phyloP scores from a whole-genome alignment of 495 filamentous ascomycete species.

The Neurospora sp. region DNA sequence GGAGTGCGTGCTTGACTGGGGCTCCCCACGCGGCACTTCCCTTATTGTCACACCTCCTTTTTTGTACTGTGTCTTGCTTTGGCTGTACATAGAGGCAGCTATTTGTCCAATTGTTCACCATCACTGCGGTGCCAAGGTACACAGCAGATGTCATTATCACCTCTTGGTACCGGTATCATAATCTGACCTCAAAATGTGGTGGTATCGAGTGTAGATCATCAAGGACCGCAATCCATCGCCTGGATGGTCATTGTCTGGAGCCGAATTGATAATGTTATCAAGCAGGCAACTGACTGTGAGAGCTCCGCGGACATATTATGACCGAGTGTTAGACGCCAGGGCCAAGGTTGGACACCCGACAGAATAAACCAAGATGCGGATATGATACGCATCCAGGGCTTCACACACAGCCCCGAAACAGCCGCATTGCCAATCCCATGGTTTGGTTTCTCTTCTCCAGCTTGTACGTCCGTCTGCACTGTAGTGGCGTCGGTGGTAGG shows the following conservation, averaged over 20 bases:
- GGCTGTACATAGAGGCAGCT: neutral
- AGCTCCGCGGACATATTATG: neutral
- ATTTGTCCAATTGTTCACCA: neutral
- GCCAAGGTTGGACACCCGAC: neutral
- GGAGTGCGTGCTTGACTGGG: neutral
- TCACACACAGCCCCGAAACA: neutral
- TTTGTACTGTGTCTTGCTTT: neutral
- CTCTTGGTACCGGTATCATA: neutral
- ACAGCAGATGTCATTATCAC: neutral
- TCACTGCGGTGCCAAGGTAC: neutral
- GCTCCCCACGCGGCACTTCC: neutral
- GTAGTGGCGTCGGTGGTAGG: conserved; percentile 3
- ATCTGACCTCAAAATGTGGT: neutral
- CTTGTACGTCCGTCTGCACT: neutral
- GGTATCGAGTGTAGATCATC: neutral
- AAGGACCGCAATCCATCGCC: neutral
- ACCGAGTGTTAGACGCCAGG: no score
- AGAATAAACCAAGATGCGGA: neutral
- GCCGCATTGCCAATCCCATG: conserved; percentile 13
- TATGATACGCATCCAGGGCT: neutral
- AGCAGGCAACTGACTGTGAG: neutral
- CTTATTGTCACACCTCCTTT: neutral
- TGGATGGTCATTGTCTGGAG: neutral
- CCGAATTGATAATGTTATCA: neutral
- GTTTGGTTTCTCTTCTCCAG: neutral